Percentiles rank a stretch among this genome's conserved stretches.
These are phyloP conservation scores for Ogataea nitratoaversa DNA, from an alignment of 805 yeast species.

Conservation along the genomic window DNA sequence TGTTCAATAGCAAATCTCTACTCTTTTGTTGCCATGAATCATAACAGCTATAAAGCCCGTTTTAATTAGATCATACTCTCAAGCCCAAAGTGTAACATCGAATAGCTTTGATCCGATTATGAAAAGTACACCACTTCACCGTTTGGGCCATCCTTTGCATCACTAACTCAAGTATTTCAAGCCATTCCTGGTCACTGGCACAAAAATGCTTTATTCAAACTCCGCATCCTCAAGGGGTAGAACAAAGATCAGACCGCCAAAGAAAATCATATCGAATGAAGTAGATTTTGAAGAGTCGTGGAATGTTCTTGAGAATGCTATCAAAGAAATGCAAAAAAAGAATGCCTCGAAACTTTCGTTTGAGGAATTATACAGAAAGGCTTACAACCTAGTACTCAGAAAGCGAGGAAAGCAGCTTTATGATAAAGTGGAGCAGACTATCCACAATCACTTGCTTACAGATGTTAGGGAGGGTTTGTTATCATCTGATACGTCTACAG, in stretches of 20 bases:
- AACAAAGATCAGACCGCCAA: slow-evolving; percentile 64
- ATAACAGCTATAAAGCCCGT: too few species aligned
- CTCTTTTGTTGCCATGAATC: too few species aligned
- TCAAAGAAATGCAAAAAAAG: slow-evolving; percentile 64
- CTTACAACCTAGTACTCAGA: slow-evolving; percentile 70
- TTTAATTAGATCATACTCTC: too few species aligned
- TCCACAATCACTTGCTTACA: slow-evolving; percentile 43
- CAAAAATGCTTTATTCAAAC: slow-evolving; percentile 15
- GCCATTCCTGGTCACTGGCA: too few species aligned
- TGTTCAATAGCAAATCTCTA: too few species aligned
- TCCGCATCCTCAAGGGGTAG: slow-evolving; percentile 38
- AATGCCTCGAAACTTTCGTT: slow-evolving; percentile 73
- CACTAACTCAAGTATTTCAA: too few species aligned
- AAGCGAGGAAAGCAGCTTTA: slow-evolving; percentile 66
- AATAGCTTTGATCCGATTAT: too few species aligned
- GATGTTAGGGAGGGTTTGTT: slow-evolving; percentile 19
- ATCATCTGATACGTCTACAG: slow-evolving; percentile 9
- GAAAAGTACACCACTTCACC: too few species aligned
- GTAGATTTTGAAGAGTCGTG: slow-evolving; percentile 65
- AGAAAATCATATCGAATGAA: slow-evolving; percentile 37
- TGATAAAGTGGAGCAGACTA: slow-evolving; percentile 48
- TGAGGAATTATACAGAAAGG: slow-evolving; percentile 75
- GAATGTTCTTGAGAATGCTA: slow-evolving; percentile 61
- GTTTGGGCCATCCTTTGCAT: too few species aligned
- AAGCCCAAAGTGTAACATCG: too few species aligned